Base-by-base conservation (phyloP, 306 rosid species). In the Cicer pinnatifidum region DNA sequence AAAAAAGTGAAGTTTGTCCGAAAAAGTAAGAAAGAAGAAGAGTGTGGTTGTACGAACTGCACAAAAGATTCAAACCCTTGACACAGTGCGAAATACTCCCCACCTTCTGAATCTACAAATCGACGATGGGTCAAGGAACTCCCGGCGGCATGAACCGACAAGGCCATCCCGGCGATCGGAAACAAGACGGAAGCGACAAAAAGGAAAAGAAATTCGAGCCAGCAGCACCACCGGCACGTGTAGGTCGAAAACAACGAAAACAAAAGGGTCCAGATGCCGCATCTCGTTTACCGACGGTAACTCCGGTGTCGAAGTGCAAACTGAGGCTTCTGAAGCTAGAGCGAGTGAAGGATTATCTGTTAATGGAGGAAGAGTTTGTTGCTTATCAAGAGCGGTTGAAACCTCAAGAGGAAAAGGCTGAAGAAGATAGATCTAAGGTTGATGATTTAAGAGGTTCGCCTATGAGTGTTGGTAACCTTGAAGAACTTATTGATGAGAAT, bases 301-400 rank as follows among this genome's bases (percentile, higher is more conserved):
- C 98, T 15, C 98, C 98, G 20, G 68, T 77, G 41, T 83, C 97
- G 7, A 93, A 93, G 87, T 93, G 98, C 84, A 90, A 87, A 80
- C 88, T 93, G 16, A 79, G 98, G 84, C 83, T 93, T 0, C 76
- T 93, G 45, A 93, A 93, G 86, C 88, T 93, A 41, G 98, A 93
- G 84, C 88, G 98, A 4, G 82, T 93, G 8, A 94, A 94, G 82
- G 99, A 94, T 69, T 94, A 94, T 62, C 77, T 94, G 11, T 76
- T 94, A 6, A 94, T 94, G 99, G 99, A 94, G 84, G 99, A 94
- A 17, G 99, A 94, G 71, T 94, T 94, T 61, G 99, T 94, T 6
- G 88, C 90, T 10, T 89, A 89, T 77, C 97, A 94, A 71, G 99
- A 94, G 81, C 78, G 99, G 15, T 86, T 94, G 12, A 94, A 94